Evolutionary conservation across 768 basidiomycete genomes (phyloP), one percentile per base, ranked within the genome.

Genomic region (Boletus reticuloceps): DNA sequence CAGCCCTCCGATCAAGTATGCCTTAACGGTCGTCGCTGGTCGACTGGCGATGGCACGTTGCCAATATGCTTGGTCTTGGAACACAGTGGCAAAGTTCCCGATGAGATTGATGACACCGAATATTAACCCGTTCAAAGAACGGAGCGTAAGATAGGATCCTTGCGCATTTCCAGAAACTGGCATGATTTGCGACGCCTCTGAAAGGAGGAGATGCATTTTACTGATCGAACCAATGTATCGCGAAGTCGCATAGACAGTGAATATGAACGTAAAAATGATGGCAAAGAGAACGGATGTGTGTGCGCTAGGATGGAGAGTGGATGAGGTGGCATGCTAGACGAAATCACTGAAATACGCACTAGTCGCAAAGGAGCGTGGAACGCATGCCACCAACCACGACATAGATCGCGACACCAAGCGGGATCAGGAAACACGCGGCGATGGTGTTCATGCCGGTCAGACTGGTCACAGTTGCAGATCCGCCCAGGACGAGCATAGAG

Each of bases 381-480:
- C 90, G 83, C 88, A 92, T 92, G 5, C 89, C 89, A 59, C 91
- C 91, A 20, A 88, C 88, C 8, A 91, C 82, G 29, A 93, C 91
- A 66, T 97, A 96, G 60, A 94, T 86, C 1, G 89, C 82, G 5
- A 95, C 94, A 1, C 91, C 91, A 20, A 91, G 68, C 2, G 94
- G 94, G 36, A 94, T 91, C 36, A 97, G 75, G 81, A 96, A 96
- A 67, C 91, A 94, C 0, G 93, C 92, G 38, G 91, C 93, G 58
- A 91, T 80, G 16, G 91, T 96, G 66, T 76, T 83, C 89, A 96
- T 96, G 0, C 93, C 94, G 0, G 94, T 94, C 57, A 98, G 69
- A 59, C 84, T 84, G 0, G 85, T 86, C 42, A 98, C 94, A 1
- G 94, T 95, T 0, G 94, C 94, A 0, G 89, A 88, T 4, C 88